Base-by-base conservation (phyloP, 2,329 filamentous ascomycete species). In the Neodidymelliopsis sp. region DNA sequence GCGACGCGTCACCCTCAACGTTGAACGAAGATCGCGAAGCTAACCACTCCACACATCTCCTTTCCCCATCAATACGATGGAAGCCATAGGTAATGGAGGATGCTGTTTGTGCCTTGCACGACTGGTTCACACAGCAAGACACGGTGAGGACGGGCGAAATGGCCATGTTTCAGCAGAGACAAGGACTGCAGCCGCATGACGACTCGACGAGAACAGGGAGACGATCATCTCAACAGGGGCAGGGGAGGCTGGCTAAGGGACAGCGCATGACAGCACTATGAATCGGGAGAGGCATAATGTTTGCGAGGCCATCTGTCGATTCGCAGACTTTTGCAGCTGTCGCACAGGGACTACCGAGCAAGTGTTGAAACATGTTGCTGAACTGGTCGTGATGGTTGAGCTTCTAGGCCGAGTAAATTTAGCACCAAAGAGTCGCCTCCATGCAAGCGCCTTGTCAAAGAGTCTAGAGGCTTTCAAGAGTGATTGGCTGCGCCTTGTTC, bases 1-100 rank as follows among this genome's bases (percentile, higher is more conserved):
- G 62, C 63, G 65, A 65, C 63, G 64, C 64, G 64, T 65, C 57
- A 64, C 49, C 40, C 19, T 28, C 34, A 31, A 34, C 28, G 38
- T 31, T 34, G 45, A 31, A 40, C 29, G 45, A 31, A 40, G 38
- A 49, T 39, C 29, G 31, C 20, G 36, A 13, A 31, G 42, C 42
- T 47, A 52, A 29, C 18, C 30, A 24, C 4, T 16, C 30, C 16
- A 16, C 29, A 35, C 34, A 15, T 19, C 19, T 9, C 36, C 19
- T 19, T 12, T 36, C 25, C 25, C 39, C 28, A 44, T 28, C 47
- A 35, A 20, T 16, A 23, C 47, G 20, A 28, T 18, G n/a, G n/a
- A 23, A 16, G n/a, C n/a, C n/a, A n/a, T 15, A 31, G 38, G 29
- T 40, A 24, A 29, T 22, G 22, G 19, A 13, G 22, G 19, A 13